Evolutionary conservation across 1,284 basidiomycete species (phyloP).

Genomic region (Sphaerobolus stellatus): DNA sequence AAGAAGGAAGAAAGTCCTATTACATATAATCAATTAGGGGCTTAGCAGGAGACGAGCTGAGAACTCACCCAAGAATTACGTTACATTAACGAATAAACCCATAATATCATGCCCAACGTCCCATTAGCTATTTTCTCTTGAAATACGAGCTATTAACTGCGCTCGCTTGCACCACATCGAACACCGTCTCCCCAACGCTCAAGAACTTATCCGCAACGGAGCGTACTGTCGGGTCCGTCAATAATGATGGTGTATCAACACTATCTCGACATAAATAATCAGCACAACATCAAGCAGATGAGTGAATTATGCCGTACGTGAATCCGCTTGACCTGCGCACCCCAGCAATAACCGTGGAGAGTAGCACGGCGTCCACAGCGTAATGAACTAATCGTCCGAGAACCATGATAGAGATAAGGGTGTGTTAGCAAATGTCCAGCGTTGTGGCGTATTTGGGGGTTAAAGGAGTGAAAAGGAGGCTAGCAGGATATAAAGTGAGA

Average conservation of each 20-base stretch:
- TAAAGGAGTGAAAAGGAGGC: too few relatives aligned
- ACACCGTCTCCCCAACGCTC: conserved; percentile 84
- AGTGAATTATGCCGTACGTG: conserved; percentile 55
- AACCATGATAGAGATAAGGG: conserved; percentile 47
- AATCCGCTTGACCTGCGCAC: conserved; percentile 90
- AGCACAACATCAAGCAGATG: neutral
- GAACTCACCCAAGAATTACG: neutral
- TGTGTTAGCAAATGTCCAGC: neutral
- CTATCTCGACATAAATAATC: conserved; percentile 38
- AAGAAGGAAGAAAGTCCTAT: neutral
- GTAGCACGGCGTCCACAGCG: conserved; percentile 78
- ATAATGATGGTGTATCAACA: conserved; percentile 62
- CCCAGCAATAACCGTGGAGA: conserved; percentile 90
- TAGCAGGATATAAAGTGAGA: neutral
- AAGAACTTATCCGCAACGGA: conserved; percentile 81
- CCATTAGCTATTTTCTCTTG: conserved; percentile 23
- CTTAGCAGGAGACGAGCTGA: neutral
- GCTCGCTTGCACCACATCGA: conserved; percentile 77
- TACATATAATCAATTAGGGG: neutral
- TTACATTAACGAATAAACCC: too few relatives aligned
- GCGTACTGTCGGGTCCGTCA: conserved; percentile 75
- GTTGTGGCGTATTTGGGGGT: neutral
- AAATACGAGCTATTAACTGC: conserved; percentile 82
- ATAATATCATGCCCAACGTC: too few relatives aligned
- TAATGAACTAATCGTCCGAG: conserved; percentile 85